These are phyloP conservation scores for Starmerella vaccinii DNA, from an alignment of 805 yeast genomes.

Conservation along the genomic window DNA sequence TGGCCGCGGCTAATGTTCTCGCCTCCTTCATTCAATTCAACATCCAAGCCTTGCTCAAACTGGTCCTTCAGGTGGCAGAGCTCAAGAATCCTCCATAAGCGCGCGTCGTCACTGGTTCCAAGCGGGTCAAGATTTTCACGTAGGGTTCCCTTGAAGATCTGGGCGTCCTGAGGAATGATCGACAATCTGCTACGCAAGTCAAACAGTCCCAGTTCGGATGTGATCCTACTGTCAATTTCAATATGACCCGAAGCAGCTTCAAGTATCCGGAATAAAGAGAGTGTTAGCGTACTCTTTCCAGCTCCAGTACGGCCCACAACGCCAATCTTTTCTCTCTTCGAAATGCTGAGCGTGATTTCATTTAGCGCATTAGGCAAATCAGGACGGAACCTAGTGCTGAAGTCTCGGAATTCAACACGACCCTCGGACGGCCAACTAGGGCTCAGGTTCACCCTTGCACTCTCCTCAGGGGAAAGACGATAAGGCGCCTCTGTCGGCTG, in stretches of 20 bases:
- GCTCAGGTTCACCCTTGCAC: not conserved
- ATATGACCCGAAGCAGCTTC: conserved; percentile 48
- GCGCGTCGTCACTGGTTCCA: conserved; percentile 40
- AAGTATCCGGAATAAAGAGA: conserved; percentile 59
- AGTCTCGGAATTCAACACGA: conserved; percentile 53
- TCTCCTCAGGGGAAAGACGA: conserved; percentile 46
- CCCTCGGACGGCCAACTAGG: conserved; percentile 67
- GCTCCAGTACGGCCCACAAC: conserved; percentile 97
- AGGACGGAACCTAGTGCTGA: conserved; percentile 74
- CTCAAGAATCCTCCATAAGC: conserved; percentile 50
- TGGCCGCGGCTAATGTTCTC: conserved; percentile 73
- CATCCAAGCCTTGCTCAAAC: conserved; percentile 38
- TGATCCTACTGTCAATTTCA: conserved; percentile 49
- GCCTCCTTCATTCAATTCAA: conserved; percentile 55
- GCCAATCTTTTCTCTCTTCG: conserved; percentile 69
- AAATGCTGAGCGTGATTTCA: conserved; percentile 62
- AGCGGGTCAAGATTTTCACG: conserved; percentile 62
- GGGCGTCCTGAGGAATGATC: conserved; percentile 71
- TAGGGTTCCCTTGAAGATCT: conserved; percentile 55
- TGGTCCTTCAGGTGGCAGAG: conserved; percentile 46
- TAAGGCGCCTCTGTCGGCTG: conserved; percentile 75
- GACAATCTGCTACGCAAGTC: conserved; percentile 51
- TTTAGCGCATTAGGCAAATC: conserved; percentile 72
- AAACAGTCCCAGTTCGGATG: conserved; percentile 43
- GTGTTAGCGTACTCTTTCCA: conserved; percentile 85